Evolutionary conservation across 2,329 filamentous ascomycete species (phyloP).

Genomic region (Pestalotiopsis sp.): DNA sequence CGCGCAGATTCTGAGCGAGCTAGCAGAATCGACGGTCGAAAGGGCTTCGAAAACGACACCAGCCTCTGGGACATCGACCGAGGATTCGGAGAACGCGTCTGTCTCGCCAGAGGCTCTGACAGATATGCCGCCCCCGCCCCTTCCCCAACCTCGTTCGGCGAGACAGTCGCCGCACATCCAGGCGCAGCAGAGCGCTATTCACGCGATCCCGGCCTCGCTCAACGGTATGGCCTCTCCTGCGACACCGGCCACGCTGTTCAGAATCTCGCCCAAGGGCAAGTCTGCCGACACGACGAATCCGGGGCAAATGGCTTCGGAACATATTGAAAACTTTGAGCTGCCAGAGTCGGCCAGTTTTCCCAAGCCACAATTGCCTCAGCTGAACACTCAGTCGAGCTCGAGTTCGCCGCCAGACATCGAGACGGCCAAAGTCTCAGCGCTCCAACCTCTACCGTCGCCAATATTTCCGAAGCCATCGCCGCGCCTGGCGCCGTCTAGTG

Average conservation of each 20-base stretch:
- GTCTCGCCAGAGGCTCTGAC: slow-evolving; percentile 65
- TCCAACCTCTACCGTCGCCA: slow-evolving; percentile 53
- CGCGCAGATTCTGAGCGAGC: slow-evolving; percentile 56
- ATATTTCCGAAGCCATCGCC: slow-evolving; percentile 40
- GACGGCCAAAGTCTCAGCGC: slow-evolving; percentile 52
- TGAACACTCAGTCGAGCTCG: slow-evolving; percentile 55
- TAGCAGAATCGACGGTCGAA: slow-evolving; percentile 43
- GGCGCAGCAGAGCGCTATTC: slow-evolving; percentile 46
- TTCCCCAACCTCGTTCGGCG: slow-evolving; percentile 66
- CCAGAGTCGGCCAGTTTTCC: slow-evolving; percentile 68
- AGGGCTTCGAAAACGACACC: slow-evolving; percentile 32
- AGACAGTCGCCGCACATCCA: slow-evolving; percentile 69
- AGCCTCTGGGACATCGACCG: slow-evolving; percentile 44
- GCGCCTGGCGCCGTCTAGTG: slow-evolving; percentile 56
- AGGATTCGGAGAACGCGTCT: slow-evolving; percentile 65
- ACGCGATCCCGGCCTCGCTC: slow-evolving; percentile 26
- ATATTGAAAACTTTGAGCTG: slow-evolving; percentile 64
- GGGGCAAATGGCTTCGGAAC: slow-evolving; percentile 49
- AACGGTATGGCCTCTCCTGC: slow-evolving; percentile 64
- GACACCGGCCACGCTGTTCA: slow-evolving; percentile 88
- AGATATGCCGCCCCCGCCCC: slow-evolving; percentile 69
- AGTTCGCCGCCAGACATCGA: slow-evolving; percentile 39
- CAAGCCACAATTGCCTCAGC: slow-evolving; percentile 47
- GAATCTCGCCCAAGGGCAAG: slow-evolving; percentile 60
- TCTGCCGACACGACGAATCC: slow-evolving; percentile 43